phyloP scores from a whole-genome alignment of 768 basidiomycete species.

The Phlebiopsis flavidoalba region DNA sequence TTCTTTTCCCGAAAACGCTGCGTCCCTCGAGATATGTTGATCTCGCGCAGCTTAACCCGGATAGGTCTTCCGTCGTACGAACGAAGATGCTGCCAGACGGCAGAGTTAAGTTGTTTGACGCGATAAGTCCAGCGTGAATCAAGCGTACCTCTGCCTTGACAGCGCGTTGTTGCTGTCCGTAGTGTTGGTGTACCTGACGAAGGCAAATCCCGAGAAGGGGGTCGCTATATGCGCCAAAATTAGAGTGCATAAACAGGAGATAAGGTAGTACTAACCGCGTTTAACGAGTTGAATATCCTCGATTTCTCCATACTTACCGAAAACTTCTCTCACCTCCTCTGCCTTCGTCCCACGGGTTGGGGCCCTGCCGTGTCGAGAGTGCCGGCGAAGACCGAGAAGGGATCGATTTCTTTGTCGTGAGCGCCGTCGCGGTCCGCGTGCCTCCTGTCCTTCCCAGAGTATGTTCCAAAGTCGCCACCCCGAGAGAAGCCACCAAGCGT shows the following conservation, averaged over 20 bases:
- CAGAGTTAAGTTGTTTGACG: not conserved
- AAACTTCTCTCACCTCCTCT: constrained; percentile 53
- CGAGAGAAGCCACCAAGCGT: not conserved
- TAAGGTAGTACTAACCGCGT: constrained; percentile 42
- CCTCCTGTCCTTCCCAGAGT: not conserved
- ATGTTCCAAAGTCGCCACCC: not conserved
- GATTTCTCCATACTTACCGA: constrained; percentile 59
- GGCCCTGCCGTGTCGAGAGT: constrained; percentile 63
- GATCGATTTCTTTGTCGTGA: constrained; percentile 43
- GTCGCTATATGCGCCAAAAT: not conserved
- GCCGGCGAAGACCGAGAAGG: constrained; percentile 70
- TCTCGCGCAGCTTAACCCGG: constrained; percentile 71
- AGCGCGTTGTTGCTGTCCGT: constrained; percentile 65
- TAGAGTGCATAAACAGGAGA: not conserved
- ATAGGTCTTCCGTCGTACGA: constrained; percentile 65
- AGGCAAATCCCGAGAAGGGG: constrained; percentile 60
- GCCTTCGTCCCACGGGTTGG: constrained; percentile 64
- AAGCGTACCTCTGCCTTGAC: constrained; percentile 54
- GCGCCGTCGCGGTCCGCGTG: not conserved
- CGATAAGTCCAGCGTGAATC: not conserved
- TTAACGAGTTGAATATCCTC: constrained; percentile 61
- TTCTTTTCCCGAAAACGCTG: constrained; percentile 37
- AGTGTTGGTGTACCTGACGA: constrained; percentile 63
- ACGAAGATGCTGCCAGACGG: constrained; percentile 55
- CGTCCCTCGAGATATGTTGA: constrained; percentile 46